These are phyloP conservation scores for Vaccinium darrowii DNA, from an alignment of 148 eudicot species.

Conservation along the genomic window DNA sequence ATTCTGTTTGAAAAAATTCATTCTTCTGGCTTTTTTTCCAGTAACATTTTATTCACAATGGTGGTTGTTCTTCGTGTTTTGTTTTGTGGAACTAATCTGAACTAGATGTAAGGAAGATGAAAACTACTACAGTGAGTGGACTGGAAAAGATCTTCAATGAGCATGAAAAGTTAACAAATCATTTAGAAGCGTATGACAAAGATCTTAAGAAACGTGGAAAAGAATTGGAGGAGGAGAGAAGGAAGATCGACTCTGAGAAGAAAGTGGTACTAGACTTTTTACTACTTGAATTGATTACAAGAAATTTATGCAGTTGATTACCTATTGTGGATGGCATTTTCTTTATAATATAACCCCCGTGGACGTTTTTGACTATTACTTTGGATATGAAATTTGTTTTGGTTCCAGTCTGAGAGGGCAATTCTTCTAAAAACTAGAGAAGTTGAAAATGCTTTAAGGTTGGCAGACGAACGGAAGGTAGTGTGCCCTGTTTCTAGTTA, in stretches of 20 bases:
- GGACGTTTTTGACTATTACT: not conserved
- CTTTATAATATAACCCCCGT: not conserved
- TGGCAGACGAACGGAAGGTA: too few relatives aligned
- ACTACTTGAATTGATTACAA: not conserved
- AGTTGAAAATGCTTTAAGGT: too few relatives aligned
- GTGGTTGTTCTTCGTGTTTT: too few relatives aligned
- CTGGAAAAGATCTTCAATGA: not conserved
- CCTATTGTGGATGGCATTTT: not conserved
- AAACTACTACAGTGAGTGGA: not conserved
- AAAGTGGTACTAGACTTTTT: not conserved
- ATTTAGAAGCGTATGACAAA: not conserved
- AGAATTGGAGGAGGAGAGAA: too few relatives aligned
- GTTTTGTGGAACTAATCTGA: not conserved
- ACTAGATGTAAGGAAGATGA: not conserved
- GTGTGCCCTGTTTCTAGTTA: too few relatives aligned
- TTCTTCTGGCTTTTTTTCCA: too few relatives aligned
- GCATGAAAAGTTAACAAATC: not conserved
- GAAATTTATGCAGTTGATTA: not conserved
- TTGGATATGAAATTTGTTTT: not conserved
- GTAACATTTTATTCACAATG: too few relatives aligned
- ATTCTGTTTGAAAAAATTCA: not conserved
- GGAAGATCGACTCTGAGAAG: not conserved
- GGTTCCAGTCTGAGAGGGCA: not conserved
- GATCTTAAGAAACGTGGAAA: not conserved
- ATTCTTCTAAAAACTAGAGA: too few relatives aligned